Conservation (phyloP, 2,329 filamentous ascomycete genomes). For the Exophiala sideris region DNA sequence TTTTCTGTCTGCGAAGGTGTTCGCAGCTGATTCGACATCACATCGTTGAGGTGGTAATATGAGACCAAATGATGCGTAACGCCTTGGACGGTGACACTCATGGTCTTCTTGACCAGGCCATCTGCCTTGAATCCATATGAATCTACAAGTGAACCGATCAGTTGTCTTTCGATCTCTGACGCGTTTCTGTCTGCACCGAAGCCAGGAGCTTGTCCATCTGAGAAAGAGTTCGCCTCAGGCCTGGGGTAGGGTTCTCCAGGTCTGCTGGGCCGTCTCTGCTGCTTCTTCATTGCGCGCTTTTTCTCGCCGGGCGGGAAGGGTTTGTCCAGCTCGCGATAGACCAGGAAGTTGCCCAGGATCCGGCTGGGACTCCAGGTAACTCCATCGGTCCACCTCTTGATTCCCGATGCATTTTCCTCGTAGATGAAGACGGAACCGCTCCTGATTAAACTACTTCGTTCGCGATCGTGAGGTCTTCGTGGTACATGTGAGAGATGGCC, state of each 20-base stretch:
- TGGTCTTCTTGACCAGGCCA: slow-evolving; percentile 88
- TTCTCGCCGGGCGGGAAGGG: slow-evolving; percentile 79
- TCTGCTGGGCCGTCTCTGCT: slow-evolving; percentile 49
- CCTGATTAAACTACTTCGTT: slow-evolving; percentile 70
- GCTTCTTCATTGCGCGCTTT: slow-evolving; percentile 75
- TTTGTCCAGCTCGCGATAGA: slow-evolving; percentile 78
- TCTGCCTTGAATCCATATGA: slow-evolving; percentile 81
- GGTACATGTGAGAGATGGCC: slow-evolving; percentile 72
- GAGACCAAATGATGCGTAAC: slow-evolving; percentile 82
- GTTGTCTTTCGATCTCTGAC: slow-evolving; percentile 52
- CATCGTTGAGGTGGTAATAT: slow-evolving; percentile 81
- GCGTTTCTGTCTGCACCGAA: slow-evolving; percentile 39
- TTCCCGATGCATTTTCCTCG: slow-evolving; percentile 83
- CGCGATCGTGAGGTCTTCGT: slow-evolving; percentile 80
- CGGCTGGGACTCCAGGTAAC: slow-evolving; percentile 86
- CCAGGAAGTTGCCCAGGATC: slow-evolving; percentile 78
- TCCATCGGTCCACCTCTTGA: slow-evolving; percentile 92
- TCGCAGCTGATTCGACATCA: slow-evolving; percentile 58
- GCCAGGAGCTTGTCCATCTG: slow-evolving; percentile 34
- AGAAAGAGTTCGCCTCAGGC: slow-evolving; percentile 35
- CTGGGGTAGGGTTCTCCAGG: slow-evolving; percentile 53
- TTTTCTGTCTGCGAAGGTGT: slow-evolving; percentile 56
- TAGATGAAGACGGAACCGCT: slow-evolving; percentile 90
- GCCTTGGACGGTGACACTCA: slow-evolving; percentile 71
- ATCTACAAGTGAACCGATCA: slow-evolving; percentile 83